Base-by-base conservation (phyloP, 208 protist species). In the Strigomonas culicis region DNA sequence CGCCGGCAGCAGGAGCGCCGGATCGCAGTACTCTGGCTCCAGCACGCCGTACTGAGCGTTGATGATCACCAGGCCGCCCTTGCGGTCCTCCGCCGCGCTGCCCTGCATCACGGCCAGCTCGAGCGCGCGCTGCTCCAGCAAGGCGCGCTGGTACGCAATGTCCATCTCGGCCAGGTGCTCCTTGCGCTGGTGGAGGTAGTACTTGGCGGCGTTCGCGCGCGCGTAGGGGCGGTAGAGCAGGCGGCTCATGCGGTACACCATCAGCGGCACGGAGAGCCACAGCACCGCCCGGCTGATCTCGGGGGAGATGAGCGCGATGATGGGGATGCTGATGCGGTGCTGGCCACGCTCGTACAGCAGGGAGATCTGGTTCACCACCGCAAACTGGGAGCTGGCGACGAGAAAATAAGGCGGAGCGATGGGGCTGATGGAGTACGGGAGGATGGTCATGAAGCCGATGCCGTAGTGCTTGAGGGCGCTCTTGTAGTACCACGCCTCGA, bases 21-120 rank as follows among this genome's bases (percentile, higher is more conserved):
- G 62, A 60, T 93, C 80, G 10, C 68, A 68, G 62, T 77, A 93
- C 39, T 74, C 67, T 6, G 85, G 80, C n/a, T 77, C 55, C 19
- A 95, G 64, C 27, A 96, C 83, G 17, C 90, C 90, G 75, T 94
- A 96, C 58, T 75, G 79, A 0, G 87, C 90, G 68, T 92, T 93
- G 65, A 93, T 80, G 41, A 96, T 89, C 27, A 96, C 85, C 15
- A 96, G 80, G 0, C 90, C 90, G 39, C 79, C 79, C 36, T 84
- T 80, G 11, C 72, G 70, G 44, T 92, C 84, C 64, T 96, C 87
- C 43, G 25, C 47, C 10, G 83, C 66, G 24, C 76, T 77, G 59
- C 71, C 81, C 43, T 62, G 51, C 58, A 86, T 60, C 27, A 90
- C 73, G n/a, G 57, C 39, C 8, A 11, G 65, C 70, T 90, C 76